Conservation (phyloP, 1,284 basidiomycete genomes). For the Papiliotrema laurentii region DNA sequence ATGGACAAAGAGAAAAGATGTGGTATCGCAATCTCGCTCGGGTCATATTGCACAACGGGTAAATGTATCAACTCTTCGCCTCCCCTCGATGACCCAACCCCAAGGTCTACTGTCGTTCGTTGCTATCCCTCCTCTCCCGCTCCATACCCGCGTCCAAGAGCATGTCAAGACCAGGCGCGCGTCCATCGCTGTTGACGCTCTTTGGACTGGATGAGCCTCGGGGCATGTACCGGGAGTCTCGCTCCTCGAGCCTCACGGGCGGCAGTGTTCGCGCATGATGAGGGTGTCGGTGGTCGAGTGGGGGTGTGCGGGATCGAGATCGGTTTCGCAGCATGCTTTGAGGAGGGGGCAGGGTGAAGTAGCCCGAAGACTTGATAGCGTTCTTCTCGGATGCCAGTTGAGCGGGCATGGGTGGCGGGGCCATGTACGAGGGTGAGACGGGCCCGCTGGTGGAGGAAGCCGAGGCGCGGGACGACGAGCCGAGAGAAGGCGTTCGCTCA, state of each 20-base stretch:
- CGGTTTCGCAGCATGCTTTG: not conserved
- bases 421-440: constrained; percentile 4
- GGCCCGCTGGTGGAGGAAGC: not conserved
- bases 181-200: not conserved
- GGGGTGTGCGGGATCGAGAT: not conserved
- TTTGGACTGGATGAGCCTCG: constrained; percentile 2
- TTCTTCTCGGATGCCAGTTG: constrained; percentile 5
- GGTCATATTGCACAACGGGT: not conserved
- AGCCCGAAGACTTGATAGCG: not conserved
- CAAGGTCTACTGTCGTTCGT: constrained; percentile 1
- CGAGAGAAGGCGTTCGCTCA: constrained; percentile 11
- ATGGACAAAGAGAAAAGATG: too few species aligned
- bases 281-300: not conserved
- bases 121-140: constrained; percentile 6
- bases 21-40: not conserved
- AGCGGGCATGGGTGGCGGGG: constrained; percentile 5
- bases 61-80: not conserved
- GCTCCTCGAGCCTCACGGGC: constrained; percentile 1
- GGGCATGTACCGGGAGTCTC: not conserved
- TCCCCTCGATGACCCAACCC: not conserved
- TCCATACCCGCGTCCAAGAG: constrained; percentile 7
- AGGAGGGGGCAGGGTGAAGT: constrained; percentile 5
- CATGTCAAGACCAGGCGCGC: constrained; percentile 8
- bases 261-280: not conserved
- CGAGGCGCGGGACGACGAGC: constrained; percentile 7